Percentiles rank a stretch among this genome's conserved stretches.
Conservation (phyloP, 2,329 filamentous ascomycete species). For the Trichoderma harzianum region DNA sequence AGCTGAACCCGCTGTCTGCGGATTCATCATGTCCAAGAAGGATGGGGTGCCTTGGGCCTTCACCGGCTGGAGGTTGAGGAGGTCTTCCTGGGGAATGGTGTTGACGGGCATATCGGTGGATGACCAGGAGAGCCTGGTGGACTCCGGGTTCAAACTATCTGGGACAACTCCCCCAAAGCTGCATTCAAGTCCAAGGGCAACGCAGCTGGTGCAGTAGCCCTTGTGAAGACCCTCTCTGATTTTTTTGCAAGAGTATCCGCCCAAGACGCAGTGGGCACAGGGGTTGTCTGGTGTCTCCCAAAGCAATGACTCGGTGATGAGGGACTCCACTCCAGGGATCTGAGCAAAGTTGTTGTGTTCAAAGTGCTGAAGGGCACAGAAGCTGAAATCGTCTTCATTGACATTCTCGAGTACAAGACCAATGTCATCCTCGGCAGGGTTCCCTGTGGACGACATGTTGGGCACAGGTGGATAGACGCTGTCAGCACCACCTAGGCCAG, state of each 20-base stretch:
- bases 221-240: conserved; percentile 58
- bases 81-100: conserved; percentile 29
- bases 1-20: not conserved
- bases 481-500: conserved; percentile 38
- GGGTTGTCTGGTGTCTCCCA: conserved; percentile 46
- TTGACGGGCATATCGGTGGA: conserved; percentile 42
- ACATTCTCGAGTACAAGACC: conserved; percentile 54
- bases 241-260: conserved; percentile 57
- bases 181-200: conserved; percentile 56
- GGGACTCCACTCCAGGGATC: not conserved
- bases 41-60: conserved; percentile 28
- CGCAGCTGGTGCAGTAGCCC: conserved; percentile 61
- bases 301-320: conserved; percentile 16
- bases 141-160: conserved; percentile 34
- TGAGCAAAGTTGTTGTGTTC: conserved; percentile 32
- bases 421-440: conserved; percentile 39
- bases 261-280: conserved; percentile 50
- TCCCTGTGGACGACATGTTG: conserved; percentile 36
- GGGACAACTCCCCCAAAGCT: conserved; percentile 47
- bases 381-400: conserved; percentile 58
- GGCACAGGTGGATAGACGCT: conserved; percentile 31
- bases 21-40: conserved; percentile 28
- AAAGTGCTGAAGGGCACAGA: conserved; percentile 58
- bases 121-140: conserved; percentile 32
- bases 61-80: conserved; percentile 24